These are phyloP conservation scores for Collybiopsis confluens DNA, from an alignment of 768 basidiomycete species.

Conservation along the genomic window DNA sequence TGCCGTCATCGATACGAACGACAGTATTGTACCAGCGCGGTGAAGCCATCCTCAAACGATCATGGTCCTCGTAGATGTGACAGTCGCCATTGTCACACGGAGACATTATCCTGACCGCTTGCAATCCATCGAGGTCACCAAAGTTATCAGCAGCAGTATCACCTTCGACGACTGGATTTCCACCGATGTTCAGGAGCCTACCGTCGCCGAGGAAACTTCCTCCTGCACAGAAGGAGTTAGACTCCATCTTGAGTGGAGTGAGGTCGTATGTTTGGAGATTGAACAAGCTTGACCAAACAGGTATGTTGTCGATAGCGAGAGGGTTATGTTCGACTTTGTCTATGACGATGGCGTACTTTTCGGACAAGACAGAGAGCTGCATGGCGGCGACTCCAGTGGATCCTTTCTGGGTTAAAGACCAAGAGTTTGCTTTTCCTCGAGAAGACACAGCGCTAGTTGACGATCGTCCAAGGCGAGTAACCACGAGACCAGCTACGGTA, in stretches of 20 bases:
- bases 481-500: slow-evolving; percentile 56
- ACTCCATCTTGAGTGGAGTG: slow-evolving; percentile 58
- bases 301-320: slow-evolving; percentile 65
- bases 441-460: slow-evolving; percentile 3
- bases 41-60: slow-evolving; percentile 63
- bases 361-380: slow-evolving; percentile 68
- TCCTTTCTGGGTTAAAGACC: slow-evolving; percentile 63
- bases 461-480: background rate
- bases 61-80: slow-evolving; percentile 61
- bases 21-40: slow-evolving; percentile 81
- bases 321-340: slow-evolving; percentile 90
- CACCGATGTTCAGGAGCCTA: slow-evolving; percentile 74
- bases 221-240: slow-evolving; percentile 86
- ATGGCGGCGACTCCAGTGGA: slow-evolving; percentile 76
- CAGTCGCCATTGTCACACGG: slow-evolving; percentile 59
- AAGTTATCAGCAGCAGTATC: slow-evolving; percentile 68
- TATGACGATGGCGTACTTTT: slow-evolving; percentile 65
- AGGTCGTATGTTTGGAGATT: slow-evolving; percentile 61
- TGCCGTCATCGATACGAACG: slow-evolving; percentile 68
- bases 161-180: slow-evolving; percentile 70
- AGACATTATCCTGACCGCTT: slow-evolving; percentile 66
- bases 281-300: slow-evolving; percentile 78
- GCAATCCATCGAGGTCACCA: slow-evolving; percentile 70
- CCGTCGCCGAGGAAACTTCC: slow-evolving; percentile 77
- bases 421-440: slow-evolving; percentile 21